Base-by-base conservation (phyloP, 768 basidiomycete genomes). In the Agrocybe chaxingu region DNA sequence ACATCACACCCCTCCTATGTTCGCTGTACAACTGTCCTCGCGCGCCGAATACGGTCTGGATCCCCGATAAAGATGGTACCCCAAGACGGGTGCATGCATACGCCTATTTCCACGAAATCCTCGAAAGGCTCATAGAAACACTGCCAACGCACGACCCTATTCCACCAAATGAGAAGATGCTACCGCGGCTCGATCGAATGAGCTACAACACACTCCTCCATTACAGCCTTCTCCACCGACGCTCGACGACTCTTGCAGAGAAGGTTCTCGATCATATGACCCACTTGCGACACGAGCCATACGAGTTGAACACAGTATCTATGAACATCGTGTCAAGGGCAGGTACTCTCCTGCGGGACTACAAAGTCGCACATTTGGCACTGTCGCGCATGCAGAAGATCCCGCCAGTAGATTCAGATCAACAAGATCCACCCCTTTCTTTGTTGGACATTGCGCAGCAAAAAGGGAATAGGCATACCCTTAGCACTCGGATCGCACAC, bases 141-240 rank as follows among this genome's bases (percentile, higher is more conserved):
- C 66, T 76, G 8, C 70, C 73, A 33, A 45, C 36, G 29, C 31
- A 50, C 32, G 48, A 30, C 6, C 33, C 52, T 46, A 8, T 54
- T 24, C 47, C 32, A 16, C n/a, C 34, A 19, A 29, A 8, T 38
- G 53, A 42, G 18, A 45, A 48, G 19, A 52, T 45, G 47, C 42
- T 51, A 37, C 61, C 61, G 4, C 60, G 59, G 12, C 53, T 63
- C 8, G 55, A 52, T 50, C 42, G 57, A 19, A 49, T 61, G 8
- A 54, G 60, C 8, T 86, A 82, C 64, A 86, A 88, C 61, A 59
- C 80, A 0, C 75, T 92, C 24, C 57, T 91, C 3, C 75, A 85
- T 53, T 90, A 89, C 62, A 70, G 82, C 3, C 71, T 92, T 33
- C 78, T 78, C 7, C 76, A 86, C 56, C 75, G 77, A n/a, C 66